phyloP scores from a whole-genome alignment of 768 basidiomycete species.

The Calocybe gangraenosa region DNA sequence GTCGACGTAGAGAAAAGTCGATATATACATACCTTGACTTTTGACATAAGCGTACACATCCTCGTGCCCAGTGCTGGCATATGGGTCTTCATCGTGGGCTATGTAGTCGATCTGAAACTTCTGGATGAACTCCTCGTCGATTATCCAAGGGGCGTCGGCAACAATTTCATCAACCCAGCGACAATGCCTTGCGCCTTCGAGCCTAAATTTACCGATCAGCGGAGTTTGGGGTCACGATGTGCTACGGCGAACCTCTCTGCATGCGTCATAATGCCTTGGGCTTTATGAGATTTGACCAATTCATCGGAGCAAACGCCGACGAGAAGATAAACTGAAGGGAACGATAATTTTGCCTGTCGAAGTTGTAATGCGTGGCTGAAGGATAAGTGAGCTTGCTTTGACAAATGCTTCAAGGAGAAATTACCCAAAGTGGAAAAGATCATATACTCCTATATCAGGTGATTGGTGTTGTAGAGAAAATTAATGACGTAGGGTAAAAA shows the following conservation, averaged over 20 bases:
- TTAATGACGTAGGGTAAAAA: constrained; percentile 26
- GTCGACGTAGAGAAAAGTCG: constrained; percentile 1
- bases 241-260: constrained; percentile 41
- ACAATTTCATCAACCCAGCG: constrained; percentile 96
- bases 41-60: constrained; percentile 88
- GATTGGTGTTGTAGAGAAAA: constrained; percentile 18
- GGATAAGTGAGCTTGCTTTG: constrained; percentile 4
- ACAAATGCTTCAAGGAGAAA: constrained; percentile 18
- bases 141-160: constrained; percentile 87
- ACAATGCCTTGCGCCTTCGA: constrained; percentile 93
- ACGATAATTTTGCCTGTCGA: constrained; percentile 93
- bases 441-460: constrained; percentile 74
- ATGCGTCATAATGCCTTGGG: constrained; percentile 82
- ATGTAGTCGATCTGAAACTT: constrained; percentile 93
- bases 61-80: constrained; percentile 69
- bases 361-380: constrained; percentile 89
- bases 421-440: constrained; percentile 95
- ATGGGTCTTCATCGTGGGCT: constrained; percentile 93
- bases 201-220: constrained; percentile 31
- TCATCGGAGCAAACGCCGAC: constrained; percentile 93
- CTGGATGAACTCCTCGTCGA: constrained; percentile 77
- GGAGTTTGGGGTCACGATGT: not conserved
- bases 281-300: constrained; percentile 75
- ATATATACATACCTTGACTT: constrained; percentile 53
- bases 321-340: constrained; percentile 85